These are phyloP conservation scores for Pulicaria dysenterica DNA, from an alignment of 129 eudicot species.

Conservation along the genomic window DNA sequence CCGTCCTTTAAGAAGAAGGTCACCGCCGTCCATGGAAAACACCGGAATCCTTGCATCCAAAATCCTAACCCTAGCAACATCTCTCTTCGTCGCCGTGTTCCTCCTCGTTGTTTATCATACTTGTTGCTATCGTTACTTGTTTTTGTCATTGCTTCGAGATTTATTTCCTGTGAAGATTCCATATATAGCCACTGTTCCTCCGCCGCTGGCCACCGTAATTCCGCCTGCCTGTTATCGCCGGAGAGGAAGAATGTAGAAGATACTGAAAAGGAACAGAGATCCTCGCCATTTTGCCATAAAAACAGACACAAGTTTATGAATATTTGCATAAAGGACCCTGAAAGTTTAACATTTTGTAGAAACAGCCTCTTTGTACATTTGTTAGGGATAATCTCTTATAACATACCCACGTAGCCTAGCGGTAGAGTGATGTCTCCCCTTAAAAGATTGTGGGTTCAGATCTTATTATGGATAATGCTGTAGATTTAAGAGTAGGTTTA, in stretches of 20 bases:
- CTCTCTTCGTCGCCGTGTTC: slow-evolving; percentile 24
- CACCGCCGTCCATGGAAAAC: slow-evolving; percentile 89
- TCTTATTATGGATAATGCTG: no score
- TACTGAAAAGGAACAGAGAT: background rate
- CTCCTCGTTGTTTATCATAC: background rate
- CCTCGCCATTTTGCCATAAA: background rate
- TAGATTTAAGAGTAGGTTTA: no score
- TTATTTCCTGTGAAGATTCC: slow-evolving; percentile 18
- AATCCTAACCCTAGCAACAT: slow-evolving; percentile 71
- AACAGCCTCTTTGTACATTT: background rate
- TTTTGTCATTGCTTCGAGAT: slow-evolving; percentile 20
- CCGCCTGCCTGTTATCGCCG: background rate
- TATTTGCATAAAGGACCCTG: background rate
- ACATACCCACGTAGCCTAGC: no score
- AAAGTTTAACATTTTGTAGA: background rate
- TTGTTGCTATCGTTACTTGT: slow-evolving; percentile 15
- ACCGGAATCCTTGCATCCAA: slow-evolving; percentile 86
- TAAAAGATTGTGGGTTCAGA: no score
- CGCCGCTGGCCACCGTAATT: background rate
- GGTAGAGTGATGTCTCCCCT: no score
- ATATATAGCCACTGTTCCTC: background rate
- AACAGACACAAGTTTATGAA: slow-evolving; percentile 22
- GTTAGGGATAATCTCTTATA: no score
- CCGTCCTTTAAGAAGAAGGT: slow-evolving; percentile 80
- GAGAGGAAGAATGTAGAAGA: background rate